Percentiles rank a stretch among this genome's conserved stretches.
phyloP scores from a whole-genome alignment of 768 basidiomycete species.

The Auricularia cornea region DNA sequence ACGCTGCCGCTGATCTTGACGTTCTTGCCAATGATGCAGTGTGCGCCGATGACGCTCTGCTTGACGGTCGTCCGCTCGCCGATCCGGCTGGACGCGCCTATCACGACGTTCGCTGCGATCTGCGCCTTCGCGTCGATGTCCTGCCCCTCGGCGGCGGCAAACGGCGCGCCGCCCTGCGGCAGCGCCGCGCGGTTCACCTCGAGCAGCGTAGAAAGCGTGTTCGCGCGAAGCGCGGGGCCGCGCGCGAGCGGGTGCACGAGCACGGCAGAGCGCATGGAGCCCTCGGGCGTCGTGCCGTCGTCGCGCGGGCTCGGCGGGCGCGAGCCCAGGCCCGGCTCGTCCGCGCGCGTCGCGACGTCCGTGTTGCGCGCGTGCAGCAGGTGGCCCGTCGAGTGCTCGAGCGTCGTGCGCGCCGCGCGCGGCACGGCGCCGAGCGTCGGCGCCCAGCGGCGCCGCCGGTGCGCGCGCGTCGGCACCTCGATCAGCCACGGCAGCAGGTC shows the following conservation, averaged over 20 bases:
- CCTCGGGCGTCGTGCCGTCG: not conserved
- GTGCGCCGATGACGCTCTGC: slow-evolving; percentile 67
- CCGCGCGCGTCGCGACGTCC: not conserved
- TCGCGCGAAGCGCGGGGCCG: not conserved
- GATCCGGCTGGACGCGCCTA: slow-evolving; percentile 77
- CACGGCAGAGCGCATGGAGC: not conserved
- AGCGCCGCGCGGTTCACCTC: not conserved
- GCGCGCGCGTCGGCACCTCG: slow-evolving; percentile 64
- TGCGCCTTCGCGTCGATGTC: slow-evolving; percentile 70
- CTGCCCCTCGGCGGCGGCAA: not conserved
- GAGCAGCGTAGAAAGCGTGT: not conserved
- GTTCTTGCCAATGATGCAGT: slow-evolving; percentile 78
- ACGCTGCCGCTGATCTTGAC: slow-evolving; percentile 78
- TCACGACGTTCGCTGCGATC: slow-evolving; percentile 72
- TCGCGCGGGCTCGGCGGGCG: not conserved
- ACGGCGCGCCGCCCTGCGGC: not conserved
- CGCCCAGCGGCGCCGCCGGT: slow-evolving; percentile 1
- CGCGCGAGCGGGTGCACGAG: not conserved
- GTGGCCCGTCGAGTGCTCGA: slow-evolving; percentile 10
- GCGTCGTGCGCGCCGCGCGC: not conserved
- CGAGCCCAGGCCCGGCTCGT: not conserved
- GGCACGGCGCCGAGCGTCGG: not conserved
- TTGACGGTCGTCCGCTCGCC: slow-evolving; percentile 77
- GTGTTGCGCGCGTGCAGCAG: not conserved
- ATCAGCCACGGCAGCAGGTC: slow-evolving; percentile 92